A percentile compares a stretch with the other conserved stretches of the same genome.
phyloP scores from a whole-genome alignment of 2,329 filamentous ascomycete species.

The Monilinia aucupariae region DNA sequence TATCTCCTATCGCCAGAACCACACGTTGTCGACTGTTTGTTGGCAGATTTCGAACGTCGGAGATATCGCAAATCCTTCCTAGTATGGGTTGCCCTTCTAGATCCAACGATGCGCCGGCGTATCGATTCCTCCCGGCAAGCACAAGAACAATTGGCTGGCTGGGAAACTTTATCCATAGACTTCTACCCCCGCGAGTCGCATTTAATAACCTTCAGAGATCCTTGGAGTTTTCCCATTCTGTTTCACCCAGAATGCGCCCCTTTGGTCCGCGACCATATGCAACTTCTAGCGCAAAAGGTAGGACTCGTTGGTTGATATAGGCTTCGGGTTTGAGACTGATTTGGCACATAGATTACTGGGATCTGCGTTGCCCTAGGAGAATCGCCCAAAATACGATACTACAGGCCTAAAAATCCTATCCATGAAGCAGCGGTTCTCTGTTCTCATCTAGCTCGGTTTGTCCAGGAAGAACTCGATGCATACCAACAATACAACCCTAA shows the following conservation, averaged over 20 bases:
- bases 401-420: conserved; percentile 64
- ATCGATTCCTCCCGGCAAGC: conserved; percentile 67
- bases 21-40: conserved; percentile 86
- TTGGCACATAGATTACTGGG: conserved; percentile 62
- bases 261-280: conserved; percentile 76
- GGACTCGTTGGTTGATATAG: conserved; percentile 1
- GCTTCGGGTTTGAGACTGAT: conserved; percentile 21
- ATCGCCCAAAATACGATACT: conserved; percentile 89
- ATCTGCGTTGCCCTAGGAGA: conserved; percentile 91
- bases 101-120: conserved; percentile 63
- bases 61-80: conserved; percentile 76
- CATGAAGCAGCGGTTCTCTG: conserved; percentile 88
- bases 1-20: conserved; percentile 83
- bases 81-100: conserved; percentile 77
- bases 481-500: conserved; percentile 79
- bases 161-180: conserved; percentile 78
- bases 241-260: conserved; percentile 88
- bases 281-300: conserved; percentile 83
- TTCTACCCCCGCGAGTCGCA: conserved; percentile 89
- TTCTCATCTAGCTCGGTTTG: conserved; percentile 80
- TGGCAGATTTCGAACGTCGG: conserved; percentile 82
- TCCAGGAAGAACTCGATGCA: conserved; percentile 84
- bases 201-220: conserved; percentile 84
- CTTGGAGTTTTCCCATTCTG: conserved; percentile 89
- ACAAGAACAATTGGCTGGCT: conserved; percentile 70